These are phyloP conservation scores for Phaeosphaeria sp. DNA, from an alignment of 2,329 filamentous ascomycete genomes.

Conservation along the genomic window DNA sequence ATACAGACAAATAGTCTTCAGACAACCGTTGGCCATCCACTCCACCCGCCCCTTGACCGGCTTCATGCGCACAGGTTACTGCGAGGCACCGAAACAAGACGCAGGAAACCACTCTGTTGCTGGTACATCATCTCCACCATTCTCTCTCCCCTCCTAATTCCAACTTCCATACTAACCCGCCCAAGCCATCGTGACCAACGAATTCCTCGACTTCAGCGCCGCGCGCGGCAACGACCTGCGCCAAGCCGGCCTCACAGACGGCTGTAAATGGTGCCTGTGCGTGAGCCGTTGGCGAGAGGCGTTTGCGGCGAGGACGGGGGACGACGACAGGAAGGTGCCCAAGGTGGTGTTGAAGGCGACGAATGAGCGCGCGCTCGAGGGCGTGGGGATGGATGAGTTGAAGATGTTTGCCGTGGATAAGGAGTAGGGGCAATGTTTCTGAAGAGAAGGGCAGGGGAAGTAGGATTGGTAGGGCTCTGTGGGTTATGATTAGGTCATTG, in stretches of 20 bases:
- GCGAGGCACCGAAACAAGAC: constrained; percentile 61
- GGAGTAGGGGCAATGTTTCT: constrained; percentile 23
- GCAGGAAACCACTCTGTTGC: constrained; percentile 67
- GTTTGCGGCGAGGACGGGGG: constrained; percentile 59
- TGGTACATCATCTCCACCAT: constrained; percentile 31
- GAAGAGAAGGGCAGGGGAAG: no score
- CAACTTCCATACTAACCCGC: no score
- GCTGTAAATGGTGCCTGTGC: constrained; percentile 70
- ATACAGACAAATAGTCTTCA: constrained; percentile 56
- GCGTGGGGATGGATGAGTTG: constrained; percentile 57
- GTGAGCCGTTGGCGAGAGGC: constrained; percentile 67
- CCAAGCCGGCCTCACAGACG: constrained; percentile 60
- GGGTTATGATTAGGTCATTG: no score
- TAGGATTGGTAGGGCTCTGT: no score
- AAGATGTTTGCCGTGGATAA: constrained; percentile 57
- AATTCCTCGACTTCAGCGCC: constrained; percentile 68
- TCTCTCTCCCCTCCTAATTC: not conserved
- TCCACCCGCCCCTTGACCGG: constrained; percentile 65
- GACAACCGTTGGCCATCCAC: constrained; percentile 64
- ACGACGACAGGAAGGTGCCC: constrained; percentile 55
- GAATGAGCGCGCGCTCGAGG: constrained; percentile 59
- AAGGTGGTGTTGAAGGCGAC: constrained; percentile 60
- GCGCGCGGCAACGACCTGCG: constrained; percentile 66
- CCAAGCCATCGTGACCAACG: constrained; percentile 60
- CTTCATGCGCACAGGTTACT: constrained; percentile 68